Conservation (phyloP, 495 filamentous ascomycete genomes). For the Pseudoneurospora amorphoporcata region DNA sequence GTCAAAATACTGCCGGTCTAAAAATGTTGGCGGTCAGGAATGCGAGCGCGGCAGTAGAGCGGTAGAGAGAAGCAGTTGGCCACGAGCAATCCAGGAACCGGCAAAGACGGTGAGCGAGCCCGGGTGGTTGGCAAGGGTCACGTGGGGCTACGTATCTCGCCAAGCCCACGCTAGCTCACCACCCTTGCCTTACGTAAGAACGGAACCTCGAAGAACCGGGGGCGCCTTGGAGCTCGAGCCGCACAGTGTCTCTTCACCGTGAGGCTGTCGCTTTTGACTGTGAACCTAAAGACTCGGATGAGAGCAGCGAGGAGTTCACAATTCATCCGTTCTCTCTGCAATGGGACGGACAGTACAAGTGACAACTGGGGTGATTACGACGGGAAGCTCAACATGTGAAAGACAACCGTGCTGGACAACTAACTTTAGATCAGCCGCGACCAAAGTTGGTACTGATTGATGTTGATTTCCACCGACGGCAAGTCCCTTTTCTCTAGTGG, state of each 20-base stretch:
- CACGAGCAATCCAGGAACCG: neutral
- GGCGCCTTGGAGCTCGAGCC: neutral
- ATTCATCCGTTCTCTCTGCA: neutral
- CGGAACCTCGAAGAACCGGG: neutral
- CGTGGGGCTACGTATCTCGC: neutral
- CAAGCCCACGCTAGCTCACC: neutral
- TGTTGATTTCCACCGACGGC: neutral
- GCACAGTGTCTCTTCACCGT: neutral
- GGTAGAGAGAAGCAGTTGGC: neutral
- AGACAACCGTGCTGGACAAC: neutral
- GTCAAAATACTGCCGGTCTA: slow-evolving; percentile 24
- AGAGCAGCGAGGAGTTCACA: neutral
- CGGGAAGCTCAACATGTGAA: neutral
- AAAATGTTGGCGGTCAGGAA: slow-evolving; percentile 22
- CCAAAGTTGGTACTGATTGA: neutral
- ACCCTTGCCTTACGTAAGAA: neutral
- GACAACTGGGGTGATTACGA: neutral
- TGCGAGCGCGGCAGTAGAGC: neutral
- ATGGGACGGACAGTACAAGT: neutral
- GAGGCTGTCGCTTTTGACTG: neutral
- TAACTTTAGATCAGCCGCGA: neutral
- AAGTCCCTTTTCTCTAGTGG: neutral
- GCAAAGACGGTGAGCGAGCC: neutral
- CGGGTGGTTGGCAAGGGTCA: slow-evolving; percentile 1
- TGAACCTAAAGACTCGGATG: too few relatives aligned